phyloP scores from a whole-genome alignment of 768 basidiomycete species.

The Trametes cinnabarina region DNA sequence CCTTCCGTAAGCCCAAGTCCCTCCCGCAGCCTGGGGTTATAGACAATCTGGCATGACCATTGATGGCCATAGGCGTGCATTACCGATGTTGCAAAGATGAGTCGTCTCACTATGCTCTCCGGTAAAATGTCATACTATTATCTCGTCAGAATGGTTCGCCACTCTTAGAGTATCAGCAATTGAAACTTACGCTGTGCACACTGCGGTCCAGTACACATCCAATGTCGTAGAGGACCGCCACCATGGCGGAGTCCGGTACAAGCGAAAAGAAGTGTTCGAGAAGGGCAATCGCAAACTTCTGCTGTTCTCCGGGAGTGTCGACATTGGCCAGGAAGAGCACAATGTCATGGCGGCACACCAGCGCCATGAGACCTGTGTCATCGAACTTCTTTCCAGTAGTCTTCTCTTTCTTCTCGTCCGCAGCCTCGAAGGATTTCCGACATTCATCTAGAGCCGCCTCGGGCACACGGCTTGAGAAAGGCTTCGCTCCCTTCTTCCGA shows the following conservation, averaged over 20 bases:
- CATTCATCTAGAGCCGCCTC: slow-evolving; percentile 37
- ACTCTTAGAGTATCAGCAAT: background rate
- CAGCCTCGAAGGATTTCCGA: slow-evolving; percentile 33
- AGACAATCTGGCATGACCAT: slow-evolving; percentile 36
- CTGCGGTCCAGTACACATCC: slow-evolving; percentile 38
- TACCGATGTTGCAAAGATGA: slow-evolving; percentile 30
- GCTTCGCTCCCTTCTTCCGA: slow-evolving; percentile 18
- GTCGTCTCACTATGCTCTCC: background rate
- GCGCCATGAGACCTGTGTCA: slow-evolving; percentile 36
- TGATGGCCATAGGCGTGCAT: slow-evolving; percentile 39
- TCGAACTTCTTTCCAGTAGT: slow-evolving; percentile 30
- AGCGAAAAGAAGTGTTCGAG: slow-evolving; percentile 30
- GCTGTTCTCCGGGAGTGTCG: slow-evolving; percentile 37
- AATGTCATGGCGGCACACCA: slow-evolving; percentile 40
- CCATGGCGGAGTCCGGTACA: slow-evolving; percentile 31
- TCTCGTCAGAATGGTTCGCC: too few species aligned
- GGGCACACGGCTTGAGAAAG: slow-evolving; percentile 1
- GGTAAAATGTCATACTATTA: too few species aligned
- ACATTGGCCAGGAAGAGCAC: slow-evolving; percentile 40
- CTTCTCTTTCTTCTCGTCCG: slow-evolving; percentile 32
- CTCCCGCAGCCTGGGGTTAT: slow-evolving; percentile 31
- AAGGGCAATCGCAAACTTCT: slow-evolving; percentile 38
- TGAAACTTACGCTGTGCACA: background rate
- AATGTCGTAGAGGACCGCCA: slow-evolving; percentile 33
- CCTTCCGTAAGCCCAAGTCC: slow-evolving; percentile 36